Base-by-base conservation (phyloP, 306 rosid genomes). In the Rosa persica region DNA sequence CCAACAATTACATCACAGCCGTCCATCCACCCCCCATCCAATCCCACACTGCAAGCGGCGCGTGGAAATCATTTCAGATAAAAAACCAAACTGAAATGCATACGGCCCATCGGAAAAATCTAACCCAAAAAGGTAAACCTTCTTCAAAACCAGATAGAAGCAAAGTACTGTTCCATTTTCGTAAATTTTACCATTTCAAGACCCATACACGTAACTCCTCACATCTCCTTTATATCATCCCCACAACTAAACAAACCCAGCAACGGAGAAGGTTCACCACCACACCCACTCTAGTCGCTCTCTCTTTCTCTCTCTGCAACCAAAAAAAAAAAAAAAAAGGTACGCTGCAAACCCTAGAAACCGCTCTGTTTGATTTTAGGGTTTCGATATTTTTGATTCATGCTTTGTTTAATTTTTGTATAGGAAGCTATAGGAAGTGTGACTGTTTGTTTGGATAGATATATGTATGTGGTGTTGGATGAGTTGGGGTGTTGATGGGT, bases 401-500 rank as follows among this genome's bases (percentile, higher is more conserved):
- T 13, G 12, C 2, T 62, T 4, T 30, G 64, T 62, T 17, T 43
- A 25, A 57, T 75, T 76, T 30, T 23, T 60, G 38, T 48, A 69
- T 66, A 27, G 13, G 62, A n/a, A 22, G 27, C 13, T 38, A 9
- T 2, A n/a, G 15, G 4, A 66, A 19, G 27, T 8, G 46, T 5
- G 47, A 17, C 3, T 19, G 8, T 66, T 0, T 8, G 5, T 23
- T 3, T 23, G 1, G 11, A 60, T 30, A 16, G 0, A 15, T 34
- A 34, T 3, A 19, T 82, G 78, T 83, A 76, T n/a, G 65, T 47
- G 68, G 30, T 49, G 73, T 86, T 30, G 76, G 74, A 44, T 74
- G 66, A 61, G 49, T 17, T 20, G 64, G 38, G 76, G 79, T 84
- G 75, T 78, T 46, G 65, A 92, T 95, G 97, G 97, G 95, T 81